phyloP scores from a whole-genome alignment of 257 asterid species.

The Solanum rostratum region DNA sequence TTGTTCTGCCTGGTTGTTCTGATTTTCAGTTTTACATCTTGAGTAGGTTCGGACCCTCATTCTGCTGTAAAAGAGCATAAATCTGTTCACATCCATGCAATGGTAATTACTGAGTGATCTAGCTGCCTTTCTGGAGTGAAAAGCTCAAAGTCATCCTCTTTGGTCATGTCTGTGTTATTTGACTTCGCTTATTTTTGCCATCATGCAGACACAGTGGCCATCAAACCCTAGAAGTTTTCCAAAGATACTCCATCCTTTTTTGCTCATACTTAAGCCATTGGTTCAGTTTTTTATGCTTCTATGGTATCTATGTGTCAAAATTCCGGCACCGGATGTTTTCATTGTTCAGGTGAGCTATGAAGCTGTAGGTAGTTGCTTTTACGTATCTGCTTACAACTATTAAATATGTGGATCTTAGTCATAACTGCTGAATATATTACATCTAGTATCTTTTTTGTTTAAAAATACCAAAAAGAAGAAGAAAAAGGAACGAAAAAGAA shows the following conservation, averaged over 20 bases:
- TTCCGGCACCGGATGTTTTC: conserved; percentile 85
- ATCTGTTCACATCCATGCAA: conserved; percentile 60
- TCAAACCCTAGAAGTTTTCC: conserved; percentile 50
- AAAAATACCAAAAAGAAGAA: background rate
- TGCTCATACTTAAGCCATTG: conserved; percentile 69
- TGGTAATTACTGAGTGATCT: conserved; percentile 41
- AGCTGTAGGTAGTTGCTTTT: background rate
- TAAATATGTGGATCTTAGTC: background rate
- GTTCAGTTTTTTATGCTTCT: conserved; percentile 77
- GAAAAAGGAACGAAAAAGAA: background rate
- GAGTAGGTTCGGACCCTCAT: conserved; percentile 79
- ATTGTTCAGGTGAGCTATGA: conserved; percentile 75
- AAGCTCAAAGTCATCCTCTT: background rate
- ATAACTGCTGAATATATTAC: background rate
- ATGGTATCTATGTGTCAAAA: conserved; percentile 79
- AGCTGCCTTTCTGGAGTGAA: background rate
- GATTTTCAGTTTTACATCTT: conserved; percentile 4
- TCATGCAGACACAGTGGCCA: conserved; percentile 73
- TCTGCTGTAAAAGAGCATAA: conserved; percentile 55
- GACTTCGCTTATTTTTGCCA: conserved; percentile 3
- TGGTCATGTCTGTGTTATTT: background rate
- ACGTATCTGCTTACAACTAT: background rate
- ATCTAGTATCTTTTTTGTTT: background rate
- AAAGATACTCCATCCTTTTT: conserved; percentile 59
- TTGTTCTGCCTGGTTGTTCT: conserved; percentile 8